These are phyloP conservation scores for Paraconiothyrium sp. DNA, from an alignment of 2,329 filamentous ascomycete genomes.

Conservation along the genomic window DNA sequence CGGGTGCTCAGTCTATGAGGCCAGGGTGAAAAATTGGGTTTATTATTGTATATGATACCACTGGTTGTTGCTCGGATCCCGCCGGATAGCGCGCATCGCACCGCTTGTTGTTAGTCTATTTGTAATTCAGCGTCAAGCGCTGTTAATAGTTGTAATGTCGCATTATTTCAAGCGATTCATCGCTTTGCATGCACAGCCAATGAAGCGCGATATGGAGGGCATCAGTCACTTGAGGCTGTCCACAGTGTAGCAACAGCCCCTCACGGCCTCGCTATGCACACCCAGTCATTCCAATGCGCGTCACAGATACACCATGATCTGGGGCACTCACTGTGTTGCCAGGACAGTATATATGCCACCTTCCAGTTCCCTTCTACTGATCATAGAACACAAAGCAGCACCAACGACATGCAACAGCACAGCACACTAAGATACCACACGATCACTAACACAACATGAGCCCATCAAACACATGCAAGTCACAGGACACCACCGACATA, in stretches of 20 bases:
- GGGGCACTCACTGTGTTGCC: background rate
- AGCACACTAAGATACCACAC: background rate
- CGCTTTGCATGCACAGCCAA: background rate
- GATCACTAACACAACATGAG: background rate
- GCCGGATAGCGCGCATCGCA: background rate
- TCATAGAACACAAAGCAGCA: background rate
- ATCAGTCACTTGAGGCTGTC: background rate
- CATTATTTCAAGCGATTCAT: background rate
- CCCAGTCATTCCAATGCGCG: background rate
- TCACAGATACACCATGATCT: background rate
- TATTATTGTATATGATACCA: conserved; percentile 8
- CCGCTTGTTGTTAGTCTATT: background rate
- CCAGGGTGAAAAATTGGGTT: background rate
- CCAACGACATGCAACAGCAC: background rate
- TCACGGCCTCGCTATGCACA: no score
- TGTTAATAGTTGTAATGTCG: background rate
- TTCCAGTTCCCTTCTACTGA: background rate
- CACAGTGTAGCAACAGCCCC: no score
- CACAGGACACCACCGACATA: no score
- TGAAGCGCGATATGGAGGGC: background rate
- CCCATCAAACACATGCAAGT: background rate
- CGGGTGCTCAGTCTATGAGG: background rate
- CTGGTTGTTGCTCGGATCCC: background rate
- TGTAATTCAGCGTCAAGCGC: background rate
- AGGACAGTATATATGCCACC: background rate